Percentiles rank a stretch among this genome's conserved stretches.
These are phyloP conservation scores for Cardamine resedifolia DNA, from an alignment of 345 rosid species.

Conservation along the genomic window DNA sequence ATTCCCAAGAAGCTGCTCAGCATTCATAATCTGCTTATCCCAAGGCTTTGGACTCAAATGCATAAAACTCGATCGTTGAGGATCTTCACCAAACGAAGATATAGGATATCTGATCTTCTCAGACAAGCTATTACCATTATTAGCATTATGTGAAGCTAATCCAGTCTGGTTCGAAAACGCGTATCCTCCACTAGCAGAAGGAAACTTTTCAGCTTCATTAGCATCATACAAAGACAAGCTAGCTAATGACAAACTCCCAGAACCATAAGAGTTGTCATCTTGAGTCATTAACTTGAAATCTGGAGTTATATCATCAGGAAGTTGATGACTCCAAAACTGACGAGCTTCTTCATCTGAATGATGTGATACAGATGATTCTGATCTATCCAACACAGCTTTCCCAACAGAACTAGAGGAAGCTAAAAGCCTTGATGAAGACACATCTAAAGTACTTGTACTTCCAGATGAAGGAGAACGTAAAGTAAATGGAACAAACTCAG, in stretches of 20 bases:
- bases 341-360: slow-evolving; percentile 92
- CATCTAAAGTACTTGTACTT: slow-evolving; percentile 50
- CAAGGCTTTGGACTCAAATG: slow-evolving; percentile 59
- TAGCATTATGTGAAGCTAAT: slow-evolving; percentile 49
- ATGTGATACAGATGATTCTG: slow-evolving; percentile 73
- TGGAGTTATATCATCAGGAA: slow-evolving; percentile 95
- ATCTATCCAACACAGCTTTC: slow-evolving; percentile 65
- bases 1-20: slow-evolving; percentile 57
- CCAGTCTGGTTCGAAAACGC: slow-evolving; percentile 51
- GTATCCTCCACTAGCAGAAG: slow-evolving; percentile 55
- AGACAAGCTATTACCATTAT: slow-evolving; percentile 56
- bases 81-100: slow-evolving; percentile 67
- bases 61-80: slow-evolving; percentile 47
- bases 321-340: slow-evolving; percentile 90
- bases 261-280: slow-evolving; percentile 59
- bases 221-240: slow-evolving; percentile 68
- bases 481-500: slow-evolving; percentile 85
- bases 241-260: slow-evolving; percentile 66
- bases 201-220: slow-evolving; percentile 52
- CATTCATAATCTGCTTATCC: slow-evolving; percentile 70
- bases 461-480: slow-evolving; percentile 60
- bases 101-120: slow-evolving; percentile 59
- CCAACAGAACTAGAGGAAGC: slow-evolving; percentile 58
- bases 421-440: slow-evolving; percentile 41
- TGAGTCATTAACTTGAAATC: slow-evolving; percentile 82